phyloP scores from a whole-genome alignment of 2,329 filamentous ascomycete genomes.

The Epichloe sp. region DNA sequence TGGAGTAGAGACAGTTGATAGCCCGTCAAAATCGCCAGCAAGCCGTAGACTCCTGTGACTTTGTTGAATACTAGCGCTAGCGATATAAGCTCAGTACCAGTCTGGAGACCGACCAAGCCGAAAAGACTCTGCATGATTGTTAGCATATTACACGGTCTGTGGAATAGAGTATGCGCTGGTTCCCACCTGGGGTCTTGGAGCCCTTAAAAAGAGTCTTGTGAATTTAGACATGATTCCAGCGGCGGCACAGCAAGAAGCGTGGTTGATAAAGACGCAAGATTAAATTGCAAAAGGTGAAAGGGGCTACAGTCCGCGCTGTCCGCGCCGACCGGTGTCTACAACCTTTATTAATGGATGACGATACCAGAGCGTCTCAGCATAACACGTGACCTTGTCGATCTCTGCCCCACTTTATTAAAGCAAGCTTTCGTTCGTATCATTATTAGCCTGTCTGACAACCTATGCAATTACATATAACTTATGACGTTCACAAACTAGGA shows the following conservation, averaged over 20 bases:
- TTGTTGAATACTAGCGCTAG: slow-evolving; percentile 83
- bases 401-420: no score
- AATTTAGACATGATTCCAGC: slow-evolving; percentile 20
- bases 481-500: no score
- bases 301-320: not conserved
- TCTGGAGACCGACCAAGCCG: slow-evolving; percentile 73
- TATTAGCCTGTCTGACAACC: no score
- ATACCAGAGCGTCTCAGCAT: no score
- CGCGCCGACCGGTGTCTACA: not conserved
- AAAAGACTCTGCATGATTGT: slow-evolving; percentile 55
- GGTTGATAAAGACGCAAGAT: not conserved
- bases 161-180: not conserved
- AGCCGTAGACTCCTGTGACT: slow-evolving; percentile 76
- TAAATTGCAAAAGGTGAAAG: not conserved
- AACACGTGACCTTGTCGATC: no score
- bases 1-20: slow-evolving; percentile 72
- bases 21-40: slow-evolving; percentile 80
- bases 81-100: slow-evolving; percentile 73
- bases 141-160: slow-evolving; percentile 1
- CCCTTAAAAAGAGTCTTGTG: slow-evolving; percentile 24
- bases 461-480: no score
- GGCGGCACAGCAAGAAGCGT: not conserved
- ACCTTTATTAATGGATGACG: no score
- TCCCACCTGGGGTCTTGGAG: slow-evolving; percentile 28
- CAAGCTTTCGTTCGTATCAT: no score